Evolutionary conservation across 2,329 filamentous ascomycete genomes (phyloP).

Genomic region (Aspergillus sp.): DNA sequence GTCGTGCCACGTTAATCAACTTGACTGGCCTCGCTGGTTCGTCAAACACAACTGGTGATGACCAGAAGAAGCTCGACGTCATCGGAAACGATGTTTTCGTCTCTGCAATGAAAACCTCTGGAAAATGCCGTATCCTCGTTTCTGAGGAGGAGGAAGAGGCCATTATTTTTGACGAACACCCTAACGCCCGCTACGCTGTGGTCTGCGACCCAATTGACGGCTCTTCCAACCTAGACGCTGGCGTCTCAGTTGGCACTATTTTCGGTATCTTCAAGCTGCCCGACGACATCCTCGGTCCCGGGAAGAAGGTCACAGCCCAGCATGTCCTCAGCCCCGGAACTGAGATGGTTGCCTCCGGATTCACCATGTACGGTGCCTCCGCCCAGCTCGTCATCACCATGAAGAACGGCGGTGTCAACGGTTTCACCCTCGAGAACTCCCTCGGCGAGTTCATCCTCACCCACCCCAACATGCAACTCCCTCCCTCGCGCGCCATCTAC

Average conservation of each 20-base stretch:
- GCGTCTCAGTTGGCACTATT: slow-evolving; percentile 96
- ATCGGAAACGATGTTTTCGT: slow-evolving; percentile 99
- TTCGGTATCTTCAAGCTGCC: slow-evolving; percentile 90
- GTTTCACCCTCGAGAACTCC: slow-evolving; percentile 95
- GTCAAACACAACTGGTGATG: slow-evolving; percentile 92
- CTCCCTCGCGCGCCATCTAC: slow-evolving; percentile 81
- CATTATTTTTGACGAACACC: slow-evolving; percentile 78
- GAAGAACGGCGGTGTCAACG: slow-evolving; percentile 88
- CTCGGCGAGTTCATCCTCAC: slow-evolving; percentile 98
- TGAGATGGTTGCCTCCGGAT: slow-evolving; percentile 90
- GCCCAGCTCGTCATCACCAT: slow-evolving; percentile 96
- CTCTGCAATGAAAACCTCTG: slow-evolving; percentile 87
- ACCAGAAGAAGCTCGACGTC: slow-evolving; percentile 99
- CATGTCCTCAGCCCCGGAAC: slow-evolving; percentile 88
- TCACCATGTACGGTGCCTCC: slow-evolving; percentile 99
- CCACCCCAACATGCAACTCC: slow-evolving; percentile 90
- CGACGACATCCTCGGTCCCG: slow-evolving; percentile 54
- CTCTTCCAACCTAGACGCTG: slow-evolving; percentile 94
- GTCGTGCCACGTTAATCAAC: slow-evolving; percentile 91
- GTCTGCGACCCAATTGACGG: slow-evolving; percentile 98
- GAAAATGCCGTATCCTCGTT: slow-evolving; percentile 87
- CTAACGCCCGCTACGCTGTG: slow-evolving; percentile 81
- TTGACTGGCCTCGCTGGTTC: slow-evolving; percentile 92
- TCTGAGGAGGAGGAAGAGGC: slow-evolving; percentile 96
- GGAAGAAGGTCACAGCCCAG: slow-evolving; percentile 61